Evolutionary conservation across 768 basidiomycete genomes (phyloP).

Genomic region (Lentinula aciculospora): DNA sequence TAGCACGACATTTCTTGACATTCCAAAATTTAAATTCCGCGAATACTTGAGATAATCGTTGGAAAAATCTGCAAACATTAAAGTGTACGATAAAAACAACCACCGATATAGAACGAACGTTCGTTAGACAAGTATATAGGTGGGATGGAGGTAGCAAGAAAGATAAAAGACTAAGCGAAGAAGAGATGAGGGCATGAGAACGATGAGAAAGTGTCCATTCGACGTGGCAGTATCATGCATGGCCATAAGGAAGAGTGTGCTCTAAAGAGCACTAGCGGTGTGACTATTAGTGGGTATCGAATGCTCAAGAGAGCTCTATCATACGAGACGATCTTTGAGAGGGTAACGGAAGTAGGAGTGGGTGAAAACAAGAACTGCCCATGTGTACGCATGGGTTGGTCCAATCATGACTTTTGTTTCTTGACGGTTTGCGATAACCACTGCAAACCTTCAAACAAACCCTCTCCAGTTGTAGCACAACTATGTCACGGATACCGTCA

Average conservation of each 20-base stretch:
- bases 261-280: neutral
- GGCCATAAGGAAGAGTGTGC: slow-evolving; percentile 28
- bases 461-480: slow-evolving; percentile 95
- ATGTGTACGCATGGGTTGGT: slow-evolving; percentile 1
- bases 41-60: slow-evolving; percentile 4
- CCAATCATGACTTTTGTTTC: slow-evolving; percentile 70
- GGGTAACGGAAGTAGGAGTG: slow-evolving; percentile 18
- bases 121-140: slow-evolving; percentile 15
- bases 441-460: slow-evolving; percentile 93
- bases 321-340: slow-evolving; percentile 5
- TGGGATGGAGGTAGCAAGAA: slow-evolving; percentile 17
- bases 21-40: neutral
- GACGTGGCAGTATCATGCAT: slow-evolving; percentile 24
- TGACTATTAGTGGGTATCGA: slow-evolving; percentile 18
- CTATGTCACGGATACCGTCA: slow-evolving; percentile 31
- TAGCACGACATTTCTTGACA: slow-evolving; percentile 4
- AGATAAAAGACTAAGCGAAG: slow-evolving; percentile 26
- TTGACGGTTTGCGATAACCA: slow-evolving; percentile 98
- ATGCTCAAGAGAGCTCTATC: slow-evolving; percentile 11
- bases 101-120: slow-evolving; percentile 14
- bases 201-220: slow-evolving; percentile 5
- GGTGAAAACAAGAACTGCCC: slow-evolving; percentile 8
- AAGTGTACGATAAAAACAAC: slow-evolving; percentile 19
- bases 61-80: slow-evolving; percentile 16
- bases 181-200: slow-evolving; percentile 16